Percentiles rank a stretch among this genome's conserved stretches.
Evolutionary conservation across 768 basidiomycete genomes (phyloP).

Genomic region (Collybia mongolica): DNA sequence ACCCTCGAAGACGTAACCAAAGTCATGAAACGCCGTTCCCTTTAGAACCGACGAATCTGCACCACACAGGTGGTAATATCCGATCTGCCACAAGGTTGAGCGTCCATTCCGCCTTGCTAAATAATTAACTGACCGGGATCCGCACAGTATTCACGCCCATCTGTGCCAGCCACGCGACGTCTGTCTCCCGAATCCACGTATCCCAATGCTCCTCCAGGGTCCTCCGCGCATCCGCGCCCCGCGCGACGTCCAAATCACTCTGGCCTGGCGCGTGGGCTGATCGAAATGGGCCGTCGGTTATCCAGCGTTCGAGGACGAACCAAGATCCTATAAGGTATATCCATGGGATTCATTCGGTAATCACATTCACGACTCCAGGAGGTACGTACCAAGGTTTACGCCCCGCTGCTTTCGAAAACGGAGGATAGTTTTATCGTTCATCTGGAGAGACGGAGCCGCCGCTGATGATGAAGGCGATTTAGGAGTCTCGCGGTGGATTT

Average conservation of each 20-base stretch:
- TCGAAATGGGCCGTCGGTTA: slow-evolving; percentile 56
- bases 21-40: slow-evolving; percentile 64
- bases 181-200: slow-evolving; percentile 61
- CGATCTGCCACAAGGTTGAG: slow-evolving; percentile 44
- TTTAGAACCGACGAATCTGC: slow-evolving; percentile 54
- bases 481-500: not conserved
- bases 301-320: slow-evolving; percentile 83
- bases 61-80: slow-evolving; percentile 69
- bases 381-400: slow-evolving; percentile 71
- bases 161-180: slow-evolving; percentile 60
- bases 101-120: not conserved
- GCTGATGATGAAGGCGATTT: not conserved
- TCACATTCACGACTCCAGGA: not conserved
- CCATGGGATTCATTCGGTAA: too few species aligned
- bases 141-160: slow-evolving; percentile 63
- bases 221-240: slow-evolving; percentile 44
- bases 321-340: slow-evolving; percentile 58
- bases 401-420: slow-evolving; percentile 74
- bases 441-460: not conserved
- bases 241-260: slow-evolving; percentile 72
- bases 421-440: slow-evolving; percentile 21
- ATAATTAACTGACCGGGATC: slow-evolving; percentile 48
- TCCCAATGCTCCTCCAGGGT: slow-evolving; percentile 74
- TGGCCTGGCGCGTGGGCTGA: slow-evolving; percentile 52
- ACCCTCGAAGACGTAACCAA: slow-evolving; percentile 49